These are phyloP conservation scores for Tillandsia fasciculata DNA, from an alignment of 176 grass and related monocot genomes.

Conservation along the genomic window DNA sequence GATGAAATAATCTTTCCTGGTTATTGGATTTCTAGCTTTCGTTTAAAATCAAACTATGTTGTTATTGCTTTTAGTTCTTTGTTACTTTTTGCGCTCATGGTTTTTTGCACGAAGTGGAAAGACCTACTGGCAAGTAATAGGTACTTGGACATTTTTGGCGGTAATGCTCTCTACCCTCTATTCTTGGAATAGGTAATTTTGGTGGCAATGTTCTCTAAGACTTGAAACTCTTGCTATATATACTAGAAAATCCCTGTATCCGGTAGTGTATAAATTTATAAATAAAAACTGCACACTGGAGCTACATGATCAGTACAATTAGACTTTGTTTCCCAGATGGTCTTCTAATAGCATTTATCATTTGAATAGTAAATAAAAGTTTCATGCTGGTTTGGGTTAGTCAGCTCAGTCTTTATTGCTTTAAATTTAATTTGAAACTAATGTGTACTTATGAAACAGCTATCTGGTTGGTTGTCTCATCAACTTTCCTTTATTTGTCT, in stretches of 20 bases:
- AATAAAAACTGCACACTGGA: not conserved
- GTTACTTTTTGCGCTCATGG: not conserved
- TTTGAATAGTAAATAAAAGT: not conserved
- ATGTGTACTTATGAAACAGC: not conserved
- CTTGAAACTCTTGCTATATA: no score
- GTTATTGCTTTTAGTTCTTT: not conserved
- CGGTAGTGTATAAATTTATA: not conserved
- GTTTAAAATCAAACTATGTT: not conserved
- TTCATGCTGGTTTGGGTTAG: not conserved
- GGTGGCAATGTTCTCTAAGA: no score
- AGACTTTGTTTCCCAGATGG: not conserved
- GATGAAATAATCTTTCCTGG: not conserved
- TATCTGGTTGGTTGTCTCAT: not conserved
- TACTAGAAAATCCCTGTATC: no score
- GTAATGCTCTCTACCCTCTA: no score
- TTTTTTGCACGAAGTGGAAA: not conserved
- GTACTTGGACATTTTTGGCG: no score
- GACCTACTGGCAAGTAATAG: not conserved
- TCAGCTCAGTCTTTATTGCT: not conserved
- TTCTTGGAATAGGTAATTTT: no score
- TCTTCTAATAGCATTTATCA: not conserved
- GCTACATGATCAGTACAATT: not conserved
- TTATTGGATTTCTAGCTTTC: not conserved
- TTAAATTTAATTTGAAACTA: not conserved
- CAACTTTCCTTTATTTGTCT: not conserved